Conservation (phyloP, 768 basidiomycete species). For the Lyophyllum semitale region DNA sequence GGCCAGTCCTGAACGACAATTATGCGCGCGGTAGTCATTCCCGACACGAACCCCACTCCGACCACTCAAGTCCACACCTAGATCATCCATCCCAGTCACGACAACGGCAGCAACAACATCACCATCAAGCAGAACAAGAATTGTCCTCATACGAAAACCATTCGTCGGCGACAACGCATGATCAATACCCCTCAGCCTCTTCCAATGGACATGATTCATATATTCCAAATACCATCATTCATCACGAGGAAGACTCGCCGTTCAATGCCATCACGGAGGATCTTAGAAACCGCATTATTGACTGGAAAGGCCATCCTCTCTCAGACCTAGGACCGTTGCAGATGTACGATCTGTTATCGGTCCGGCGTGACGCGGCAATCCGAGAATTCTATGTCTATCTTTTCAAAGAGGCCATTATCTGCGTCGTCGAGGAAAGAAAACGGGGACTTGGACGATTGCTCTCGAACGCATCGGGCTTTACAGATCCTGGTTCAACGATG, state of each 20-base stretch:
- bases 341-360: conserved; percentile 90
- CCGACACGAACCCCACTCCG: conserved; percentile 33
- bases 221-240: conserved; percentile 33
- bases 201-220: conserved; percentile 33
- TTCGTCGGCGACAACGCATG: conserved; percentile 27
- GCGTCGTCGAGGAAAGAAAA: conserved; percentile 96
- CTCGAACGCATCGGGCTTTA: conserved; percentile 59
- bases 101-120: conserved; percentile 22
- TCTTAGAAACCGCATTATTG: conserved; percentile 85
- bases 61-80: conserved; percentile 43
- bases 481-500: conserved; percentile 49
- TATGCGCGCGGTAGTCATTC: conserved; percentile 33
- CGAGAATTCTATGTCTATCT: conserved; percentile 96
- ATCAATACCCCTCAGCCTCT: conserved; percentile 30
- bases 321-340: conserved; percentile 85
- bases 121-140: conserved; percentile 25
- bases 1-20: conserved; percentile 52
- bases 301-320: conserved; percentile 96
- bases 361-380: conserved; percentile 85
- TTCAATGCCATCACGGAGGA: conserved; percentile 88
- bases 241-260: conserved; percentile 68
- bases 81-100: conserved; percentile 30
- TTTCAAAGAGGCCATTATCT: conserved; percentile 97
- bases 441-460: conserved; percentile 76
- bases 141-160: conserved; percentile 29